Evolutionary conservation across 1,284 basidiomycete genomes (phyloP).

Genomic region (Retiboletus flavoniger): DNA sequence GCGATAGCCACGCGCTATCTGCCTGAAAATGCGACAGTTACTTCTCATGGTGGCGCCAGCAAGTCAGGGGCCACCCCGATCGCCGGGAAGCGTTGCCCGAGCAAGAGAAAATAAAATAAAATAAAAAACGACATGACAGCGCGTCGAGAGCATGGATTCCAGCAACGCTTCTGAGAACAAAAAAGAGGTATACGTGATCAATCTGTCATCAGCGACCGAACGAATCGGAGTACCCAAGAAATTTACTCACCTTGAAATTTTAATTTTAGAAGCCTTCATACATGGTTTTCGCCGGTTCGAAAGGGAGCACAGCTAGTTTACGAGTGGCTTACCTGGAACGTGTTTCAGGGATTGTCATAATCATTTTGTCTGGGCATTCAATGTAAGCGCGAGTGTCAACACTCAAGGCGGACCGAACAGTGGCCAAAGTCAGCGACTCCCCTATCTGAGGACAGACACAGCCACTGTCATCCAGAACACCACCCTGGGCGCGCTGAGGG

Average conservation of each 20-base stretch:
- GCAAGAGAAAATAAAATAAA: constrained; percentile 10
- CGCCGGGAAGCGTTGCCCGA: constrained; percentile 2
- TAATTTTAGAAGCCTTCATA: not conserved
- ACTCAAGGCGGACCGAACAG: not conserved
- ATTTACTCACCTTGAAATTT: not conserved
- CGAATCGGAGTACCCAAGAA: not conserved
- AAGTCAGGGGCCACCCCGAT: constrained; percentile 12
- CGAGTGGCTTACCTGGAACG: not conserved
- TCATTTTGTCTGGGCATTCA: not conserved
- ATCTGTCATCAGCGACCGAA: not conserved
- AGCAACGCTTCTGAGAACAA: constrained; percentile 4
- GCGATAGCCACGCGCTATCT: not conserved
- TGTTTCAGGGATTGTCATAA: constrained; percentile 15
- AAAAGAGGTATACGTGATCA: constrained; percentile 17
- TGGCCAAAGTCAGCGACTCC: constrained; percentile 10
- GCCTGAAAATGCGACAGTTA: not conserved
- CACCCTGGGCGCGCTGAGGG: constrained; percentile 1
- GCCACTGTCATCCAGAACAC: constrained; percentile 16
- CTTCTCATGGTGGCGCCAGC: constrained; percentile 2
- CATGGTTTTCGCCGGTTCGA: not conserved
- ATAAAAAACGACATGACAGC: constrained; percentile 15
- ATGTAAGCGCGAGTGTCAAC: not conserved
- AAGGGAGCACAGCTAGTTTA: not conserved
- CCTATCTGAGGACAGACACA: constrained; percentile 1
- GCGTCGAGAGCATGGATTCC: not conserved